Base-by-base conservation (phyloP, 108 stramenopile species). In the Thalassiosira profunda region DNA sequence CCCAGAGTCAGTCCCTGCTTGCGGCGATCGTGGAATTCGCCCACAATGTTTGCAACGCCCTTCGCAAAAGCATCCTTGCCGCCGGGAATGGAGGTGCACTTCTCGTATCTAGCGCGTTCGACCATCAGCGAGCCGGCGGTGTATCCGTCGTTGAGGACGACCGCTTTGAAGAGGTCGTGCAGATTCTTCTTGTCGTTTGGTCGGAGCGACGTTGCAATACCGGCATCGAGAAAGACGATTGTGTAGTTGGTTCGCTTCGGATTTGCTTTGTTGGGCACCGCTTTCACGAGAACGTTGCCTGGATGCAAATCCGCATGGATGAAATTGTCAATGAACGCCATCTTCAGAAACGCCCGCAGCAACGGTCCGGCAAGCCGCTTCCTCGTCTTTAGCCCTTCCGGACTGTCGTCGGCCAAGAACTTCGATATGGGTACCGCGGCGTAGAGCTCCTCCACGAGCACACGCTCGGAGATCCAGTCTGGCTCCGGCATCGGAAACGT, bases 141-240 rank as follows among this genome's bases (percentile, higher is more conserved):
- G 30, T 90, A 59, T 14, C 96, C 96, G 49, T 94, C 76, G 67
- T 96, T 93, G 25, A 91, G 51, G 44, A 96, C 84, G 7, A 96
- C 90, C 3, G 93, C 88, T 9, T 84, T 82, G 60, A 96, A 94
- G 8, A 96, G 51, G 75, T 96, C 96, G 14, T 42, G 57, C 34
- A 96, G 75, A 71, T 96, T 96, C 37, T 76, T 74, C 57, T 77
- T 79, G 48, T 94, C 96, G 24, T 79, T 75, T 1, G 70, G 74
- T 45, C 74, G 64, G 12, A 96, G 66, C 4, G 85, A 82, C 15
- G 75, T 88, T 17, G 86, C 88, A 63, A 96, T 93, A 11, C 96
- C 96, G 30, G 90, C 93, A 83, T 96, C 96, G 37, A 96, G 24
- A 67, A 96, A 90, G 3, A 93, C 82, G 58, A 96, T 88, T 11